Evolutionary conservation across 225 moss, liverwort and hornwort genomes (phyloP), one percentile per base, ranked within the genome.

Genomic region (Pseudisothecium myosuroides): DNA sequence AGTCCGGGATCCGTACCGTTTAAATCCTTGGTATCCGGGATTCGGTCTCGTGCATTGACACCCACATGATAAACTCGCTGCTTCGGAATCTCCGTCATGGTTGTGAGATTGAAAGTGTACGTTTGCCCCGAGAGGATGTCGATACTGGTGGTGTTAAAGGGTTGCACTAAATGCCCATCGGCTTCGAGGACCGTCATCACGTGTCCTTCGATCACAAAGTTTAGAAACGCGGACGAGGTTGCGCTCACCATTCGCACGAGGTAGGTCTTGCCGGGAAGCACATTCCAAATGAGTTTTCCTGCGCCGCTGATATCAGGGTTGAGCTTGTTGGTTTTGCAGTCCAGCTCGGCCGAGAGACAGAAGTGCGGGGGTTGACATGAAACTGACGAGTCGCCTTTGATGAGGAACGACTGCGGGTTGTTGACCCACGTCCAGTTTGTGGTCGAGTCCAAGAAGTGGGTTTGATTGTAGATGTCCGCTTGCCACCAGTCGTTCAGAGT

Each of bases 131-230:
- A 20, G 11, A 88, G 77, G 7, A 94, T 69, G 41, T 94, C 92
- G 5, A 92, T 77, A 15, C 85, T 92, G 7, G 76, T 88, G 66
- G 92, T 88, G 32, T 34, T 67, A 17, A 92, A 91, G 5, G 91
- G 90, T 27, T 91, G 91, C 34, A 94, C 45, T 5, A 37, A 1
- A 26, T 91, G 83, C 5, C 86, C 88, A 15, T 92, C 92, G 0
- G 88, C 88, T 59, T 91, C 84, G 1, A 91, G 37, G 23, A 92
- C 62, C 10, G 94, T 92, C 94, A 94, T 77, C 5, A 28, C 59
- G 37, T 92, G 92, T 27, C 83, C 90, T 89, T 96, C 93, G 5
- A 96, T 87, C 27, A 94, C 91, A 10, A 95, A 96, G 43, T 93
- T 96, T 24, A 95, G 34, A 27, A 90, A 87, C 5, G 88, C 49